Conservation (phyloP, 257 asterid genomes). For the Voacanga thouarsii region DNA sequence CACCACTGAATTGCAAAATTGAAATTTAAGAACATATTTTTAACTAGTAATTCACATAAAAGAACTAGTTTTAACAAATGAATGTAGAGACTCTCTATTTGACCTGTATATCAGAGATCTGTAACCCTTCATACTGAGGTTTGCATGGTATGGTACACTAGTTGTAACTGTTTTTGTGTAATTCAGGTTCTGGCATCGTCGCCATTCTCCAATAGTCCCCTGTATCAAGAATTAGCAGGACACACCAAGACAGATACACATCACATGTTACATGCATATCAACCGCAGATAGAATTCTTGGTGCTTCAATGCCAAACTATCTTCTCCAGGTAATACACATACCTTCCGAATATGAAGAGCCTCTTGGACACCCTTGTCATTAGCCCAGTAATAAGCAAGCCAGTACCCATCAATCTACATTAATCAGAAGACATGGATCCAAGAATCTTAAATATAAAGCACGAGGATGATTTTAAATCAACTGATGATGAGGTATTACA, state of each 20-base stretch:
- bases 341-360: constrained; percentile 41
- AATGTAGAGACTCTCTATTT: not conserved
- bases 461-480: too few relatives aligned
- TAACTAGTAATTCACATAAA: too few relatives aligned
- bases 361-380: constrained; percentile 23
- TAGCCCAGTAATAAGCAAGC: constrained; percentile 23
- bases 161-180: not conserved
- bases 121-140: constrained; percentile 28
- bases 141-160: constrained; percentile 23
- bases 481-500: constrained; percentile 6
- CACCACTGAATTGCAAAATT: constrained; percentile 22
- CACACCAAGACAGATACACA: not conserved
- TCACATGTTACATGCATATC: not conserved
- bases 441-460: not conserved
- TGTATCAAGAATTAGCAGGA: not conserved
- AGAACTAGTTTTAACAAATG: not conserved
- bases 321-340: not conserved
- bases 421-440: not conserved
- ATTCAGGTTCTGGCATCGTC: constrained; percentile 7
- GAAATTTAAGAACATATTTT: not conserved
- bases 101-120: constrained; percentile 39
- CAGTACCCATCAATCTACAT: constrained; percentile 18
- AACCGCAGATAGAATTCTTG: too few relatives aligned
- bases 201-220: constrained; percentile 25
- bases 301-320: too few relatives aligned